Base-by-base conservation (phyloP, 495 filamentous ascomycete genomes). In the Xylaria sp. region DNA sequence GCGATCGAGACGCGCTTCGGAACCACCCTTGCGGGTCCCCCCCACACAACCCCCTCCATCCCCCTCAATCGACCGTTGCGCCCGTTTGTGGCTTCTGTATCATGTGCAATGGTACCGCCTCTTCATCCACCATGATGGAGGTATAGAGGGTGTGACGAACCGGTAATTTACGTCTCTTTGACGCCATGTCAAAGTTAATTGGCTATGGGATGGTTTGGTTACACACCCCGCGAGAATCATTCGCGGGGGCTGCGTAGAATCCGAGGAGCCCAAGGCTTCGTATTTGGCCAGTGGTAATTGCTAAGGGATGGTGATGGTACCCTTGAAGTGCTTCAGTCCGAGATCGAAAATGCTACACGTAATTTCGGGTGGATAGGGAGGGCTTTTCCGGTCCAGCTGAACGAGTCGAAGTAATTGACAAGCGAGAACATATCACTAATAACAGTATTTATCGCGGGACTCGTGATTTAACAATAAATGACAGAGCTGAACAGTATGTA, bases 1-100 rank as follows among this genome's bases (percentile, higher is more conserved):
- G 66, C 66, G 66, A 35, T 68, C 19, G 35, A 41, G 66, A 68
- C 66, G 66, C 55, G 66, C 37, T 26, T 35, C 3, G 35, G 64
- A 67, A 35, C 46, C 21, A 29, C 64, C 21, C 43, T 61, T 14
- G 11, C 33, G 5, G 58, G 4, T 44, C 57, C 41, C n/a, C n/a
- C 48, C n/a, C 31, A 21, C 46, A n/a, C 64, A n/a, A 1, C 40
- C 53, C 52, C 62, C 43, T 46, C 61, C 29, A n/a, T 21, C 24
- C 40, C 40, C 33, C 66, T 67, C 64, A 40, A 35, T 46, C 35
- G 12, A 43, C 48, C 64, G 48, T 40, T 55, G n/a, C 33, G 48
- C 48, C 64, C 31, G 19, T 31, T 41, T 40, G 19, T 17, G 21
- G n/a, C 31, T 44, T 24, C 29, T 37, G 31, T 64, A 33, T 26